Evolutionary conservation across 2,329 filamentous ascomycete genomes (phyloP), one percentile per base, ranked within the genome.

Genomic region (Colletotrichum horii): DNA sequence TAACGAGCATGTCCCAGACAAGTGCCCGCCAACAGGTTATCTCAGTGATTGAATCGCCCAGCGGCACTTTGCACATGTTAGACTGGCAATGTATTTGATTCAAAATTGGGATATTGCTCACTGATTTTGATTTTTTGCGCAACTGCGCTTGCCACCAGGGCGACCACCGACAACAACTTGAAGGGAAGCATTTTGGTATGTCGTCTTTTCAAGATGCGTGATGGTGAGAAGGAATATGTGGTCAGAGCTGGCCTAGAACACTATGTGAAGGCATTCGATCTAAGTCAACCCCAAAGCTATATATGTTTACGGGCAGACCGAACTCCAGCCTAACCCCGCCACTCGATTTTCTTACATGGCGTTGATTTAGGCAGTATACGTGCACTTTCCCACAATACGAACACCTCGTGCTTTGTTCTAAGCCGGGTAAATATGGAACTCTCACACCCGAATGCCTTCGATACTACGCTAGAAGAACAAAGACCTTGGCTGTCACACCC

Each of bases 1-100:
- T 79, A 30, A 80, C 80, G 8, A 88, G 81, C 71, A 81, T 79
- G 70, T 84, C 81, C 86, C 86, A 88, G 11, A 88, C 80, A 24
- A 84, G 74, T 15, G 85, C 80, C 8, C 86, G 81, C 86, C 86
- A 88, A 80, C 87, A 88, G 58, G 84, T 86, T 68, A 87, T 85
- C 74, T 87, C 86, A 2, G 86, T 88, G 78, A 88, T 87, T 75
- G 82, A 84, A 79, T 87, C 86, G 8, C 86, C 86, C 16, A 87
- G 81, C 7, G 84, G 84, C 60, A 78, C 68, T 68, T 32, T 38
- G n/a, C 3, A 16, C 24, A 34, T 2, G 16, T n/a, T 60, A 71
- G 60, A 32, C 4, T 11, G 2, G 2, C 4, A 19, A 4, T 28
- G 16, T 12, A 9, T 12, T 26, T 32, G 12, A 26, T 15, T 34